A percentile compares a stretch with the other conserved stretches of the same genome.
phyloP scores from a whole-genome alignment of 192 early-diverging fungal genomes.

The Dimargaris xerosporica region DNA sequence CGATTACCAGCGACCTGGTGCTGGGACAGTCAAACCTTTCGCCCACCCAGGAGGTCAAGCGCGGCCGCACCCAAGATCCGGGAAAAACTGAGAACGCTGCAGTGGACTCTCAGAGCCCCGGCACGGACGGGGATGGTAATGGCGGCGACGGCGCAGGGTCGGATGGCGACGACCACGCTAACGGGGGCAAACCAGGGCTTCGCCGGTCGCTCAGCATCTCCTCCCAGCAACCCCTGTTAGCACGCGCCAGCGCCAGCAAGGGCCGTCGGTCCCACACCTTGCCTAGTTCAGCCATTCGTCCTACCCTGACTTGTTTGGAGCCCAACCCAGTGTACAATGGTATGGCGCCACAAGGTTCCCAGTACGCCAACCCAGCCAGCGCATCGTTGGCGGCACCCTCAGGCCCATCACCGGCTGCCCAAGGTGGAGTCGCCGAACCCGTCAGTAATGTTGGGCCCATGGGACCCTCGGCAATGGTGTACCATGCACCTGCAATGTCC shows the following conservation, averaged over 20 bases:
- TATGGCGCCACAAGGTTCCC: background rate
- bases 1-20: slow-evolving; percentile 10
- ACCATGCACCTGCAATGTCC: too few species aligned
- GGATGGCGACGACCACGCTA: background rate
- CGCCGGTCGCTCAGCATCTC: background rate
- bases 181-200: background rate
- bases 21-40: background rate
- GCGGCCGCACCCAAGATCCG: background rate
- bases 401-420: too few species aligned
- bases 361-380: too few species aligned
- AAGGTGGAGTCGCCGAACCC: too few species aligned
- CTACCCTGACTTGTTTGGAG: background rate
- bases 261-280: slow-evolving; percentile 8
- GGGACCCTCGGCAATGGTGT: too few species aligned
- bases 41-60: background rate
- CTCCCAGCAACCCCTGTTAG: background rate
- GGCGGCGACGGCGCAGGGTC: background rate
- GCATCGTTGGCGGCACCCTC: too few species aligned
- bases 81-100: background rate
- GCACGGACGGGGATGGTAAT: background rate
- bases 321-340: background rate
- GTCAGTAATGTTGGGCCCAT: too few species aligned
- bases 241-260: background rate
- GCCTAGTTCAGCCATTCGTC: background rate
- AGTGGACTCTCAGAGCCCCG: too few species aligned